Conservation (phyloP, 2,329 filamentous ascomycete species). For the Cucurbitaria berberidis region DNA sequence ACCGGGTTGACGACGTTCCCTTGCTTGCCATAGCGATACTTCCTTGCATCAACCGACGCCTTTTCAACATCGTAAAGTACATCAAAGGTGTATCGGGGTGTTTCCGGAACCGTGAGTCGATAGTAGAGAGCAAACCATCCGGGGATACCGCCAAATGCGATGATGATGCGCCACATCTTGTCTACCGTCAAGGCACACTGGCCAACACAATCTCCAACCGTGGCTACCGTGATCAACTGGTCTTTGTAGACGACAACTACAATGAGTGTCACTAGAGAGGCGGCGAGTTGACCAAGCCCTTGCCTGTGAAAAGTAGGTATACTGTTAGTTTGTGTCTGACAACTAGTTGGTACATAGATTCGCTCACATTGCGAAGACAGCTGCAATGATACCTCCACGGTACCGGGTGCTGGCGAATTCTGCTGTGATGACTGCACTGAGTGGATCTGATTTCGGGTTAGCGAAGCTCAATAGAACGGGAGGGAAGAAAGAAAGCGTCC, state of each 20-base stretch:
- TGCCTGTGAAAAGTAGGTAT: slow-evolving; percentile 65
- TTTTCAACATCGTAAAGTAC: slow-evolving; percentile 70
- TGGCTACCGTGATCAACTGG: slow-evolving; percentile 61
- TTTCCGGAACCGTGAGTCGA: slow-evolving; percentile 85
- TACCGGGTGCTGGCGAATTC: slow-evolving; percentile 88
- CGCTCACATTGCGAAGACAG: slow-evolving; percentile 85
- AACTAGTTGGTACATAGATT: too few species aligned
- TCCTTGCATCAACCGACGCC: slow-evolving; percentile 72
- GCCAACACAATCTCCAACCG: slow-evolving; percentile 63
- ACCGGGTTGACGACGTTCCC: slow-evolving; percentile 68
- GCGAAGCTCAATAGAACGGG: slow-evolving; percentile 43
- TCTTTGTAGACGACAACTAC: slow-evolving; percentile 73
- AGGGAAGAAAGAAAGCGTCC: not conserved
- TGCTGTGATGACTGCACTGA: slow-evolving; percentile 83
- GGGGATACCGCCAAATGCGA: slow-evolving; percentile 81
- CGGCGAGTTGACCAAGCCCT: slow-evolving; percentile 78
- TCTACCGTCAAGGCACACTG: slow-evolving; percentile 75
- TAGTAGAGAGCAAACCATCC: slow-evolving; percentile 85
- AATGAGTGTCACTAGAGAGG: slow-evolving; percentile 77
- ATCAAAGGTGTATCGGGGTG: slow-evolving; percentile 86
- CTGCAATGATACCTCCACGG: slow-evolving; percentile 85
- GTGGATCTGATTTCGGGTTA: slow-evolving; percentile 58
- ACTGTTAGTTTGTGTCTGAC: too few species aligned
- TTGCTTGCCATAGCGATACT: slow-evolving; percentile 70
- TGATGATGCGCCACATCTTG: slow-evolving; percentile 85